These are phyloP conservation scores for Xylariomycetidae sp. DNA, from an alignment of 2,329 filamentous ascomycete genomes.

Conservation along the genomic window DNA sequence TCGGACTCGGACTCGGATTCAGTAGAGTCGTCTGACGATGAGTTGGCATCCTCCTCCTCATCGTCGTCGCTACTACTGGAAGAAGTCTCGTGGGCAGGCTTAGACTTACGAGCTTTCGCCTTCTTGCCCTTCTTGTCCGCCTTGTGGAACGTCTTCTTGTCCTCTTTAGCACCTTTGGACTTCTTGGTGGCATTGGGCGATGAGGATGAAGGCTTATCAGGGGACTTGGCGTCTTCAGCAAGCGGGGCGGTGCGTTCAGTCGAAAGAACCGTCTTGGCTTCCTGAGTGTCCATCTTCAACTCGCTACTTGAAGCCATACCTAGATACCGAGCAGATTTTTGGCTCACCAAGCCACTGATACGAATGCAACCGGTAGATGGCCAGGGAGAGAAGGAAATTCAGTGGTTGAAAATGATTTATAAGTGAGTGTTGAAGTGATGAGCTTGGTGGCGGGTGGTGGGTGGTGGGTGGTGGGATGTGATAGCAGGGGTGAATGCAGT, in stretches of 20 bases:
- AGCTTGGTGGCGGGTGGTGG: too few species aligned
- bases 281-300: conserved; percentile 17
- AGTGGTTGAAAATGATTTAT: too few species aligned
- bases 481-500: too few species aligned
- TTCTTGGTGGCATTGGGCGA: conserved; percentile 20
- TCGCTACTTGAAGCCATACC: conserved; percentile 12
- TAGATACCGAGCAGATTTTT: conserved; percentile 3
- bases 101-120: conserved; percentile 12
- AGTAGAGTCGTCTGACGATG: conserved; percentile 18
- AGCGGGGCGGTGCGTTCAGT: conserved; percentile 14
- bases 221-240: conserved; percentile 12
- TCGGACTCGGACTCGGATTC: conserved; percentile 23
- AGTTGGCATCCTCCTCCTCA: conserved; percentile 9
- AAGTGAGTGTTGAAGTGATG: too few species aligned
- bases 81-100: conserved; percentile 12
- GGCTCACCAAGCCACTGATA: background rate
- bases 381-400: background rate
- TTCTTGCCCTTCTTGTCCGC: conserved; percentile 10
- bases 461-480: too few species aligned
- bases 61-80: conserved; percentile 13
- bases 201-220: conserved; percentile 11
- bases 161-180: conserved; percentile 17
- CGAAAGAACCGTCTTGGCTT: conserved; percentile 9
- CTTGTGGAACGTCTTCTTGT: conserved; percentile 18
- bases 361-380: background rate